Evolutionary conservation across 2,329 filamentous ascomycete species (phyloP), one percentile per base, ranked within the genome.

Genomic region (Venturiaceae sp.): DNA sequence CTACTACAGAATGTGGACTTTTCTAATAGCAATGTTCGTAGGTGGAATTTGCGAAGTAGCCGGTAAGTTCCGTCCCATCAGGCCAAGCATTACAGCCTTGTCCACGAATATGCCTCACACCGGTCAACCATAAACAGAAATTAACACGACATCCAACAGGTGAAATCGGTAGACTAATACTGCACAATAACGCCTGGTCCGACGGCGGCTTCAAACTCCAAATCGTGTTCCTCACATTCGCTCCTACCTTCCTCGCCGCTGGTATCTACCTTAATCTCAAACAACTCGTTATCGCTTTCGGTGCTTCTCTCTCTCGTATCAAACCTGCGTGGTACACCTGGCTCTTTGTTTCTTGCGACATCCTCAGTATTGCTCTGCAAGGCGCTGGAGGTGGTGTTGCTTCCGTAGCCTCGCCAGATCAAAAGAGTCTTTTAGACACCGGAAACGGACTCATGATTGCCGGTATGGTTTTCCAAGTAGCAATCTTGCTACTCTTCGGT

Each of bases 211-310:
- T 85, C 71, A 71, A 83, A 67, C 77, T 80, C 52, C 81, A 84
- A 62, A 83, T 85, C 68, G 77, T 77, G 70, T 74, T 76, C 69
- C 81, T 83, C 70, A 80, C 83, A 69, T 75, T 83, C 55, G 79
- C 74, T n/a, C 80, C 80, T 30, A 64, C 83, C 33, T 76, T 86
- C 60, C 74, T 85, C 69, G 83, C 82, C 70, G 81, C 83, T 62
- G 78, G 76, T 65, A 80, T 86, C 69, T 86, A 86, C 72, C 78
- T 86, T 21, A 84, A 80, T 3, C 78, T 86, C 60, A 83, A 84
- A 68, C 82, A 84, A 73, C 69, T 82, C 63, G 75, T 78, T 60
- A 70, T 80, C 36, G 69, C 75, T 50, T 72, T 82, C 61, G 74
- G 72, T 68, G 75, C 80, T 7, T 41, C 63, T 36, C 72, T 81